phyloP scores from a whole-genome alignment of 495 filamentous ascomycete genomes.

The Neurospora sp. region DNA sequence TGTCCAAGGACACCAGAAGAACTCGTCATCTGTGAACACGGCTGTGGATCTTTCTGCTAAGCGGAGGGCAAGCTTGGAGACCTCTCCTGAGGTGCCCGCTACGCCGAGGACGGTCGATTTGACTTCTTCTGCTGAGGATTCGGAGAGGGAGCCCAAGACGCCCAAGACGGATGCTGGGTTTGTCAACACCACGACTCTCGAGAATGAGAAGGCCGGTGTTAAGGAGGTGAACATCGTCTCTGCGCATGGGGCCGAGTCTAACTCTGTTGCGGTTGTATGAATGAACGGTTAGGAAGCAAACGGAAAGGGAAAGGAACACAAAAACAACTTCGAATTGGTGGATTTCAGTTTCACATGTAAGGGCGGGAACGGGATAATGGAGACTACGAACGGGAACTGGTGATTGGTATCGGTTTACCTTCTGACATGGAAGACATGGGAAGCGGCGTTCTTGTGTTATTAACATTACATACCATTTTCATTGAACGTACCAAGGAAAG shows the following conservation, averaged over 20 bases:
- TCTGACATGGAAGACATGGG: background rate
- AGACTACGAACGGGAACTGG: background rate
- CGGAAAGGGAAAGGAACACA: background rate
- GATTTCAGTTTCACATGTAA: background rate
- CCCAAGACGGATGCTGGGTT: conserved; percentile 15
- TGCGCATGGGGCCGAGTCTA: background rate
- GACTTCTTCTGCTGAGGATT: conserved; percentile 20
- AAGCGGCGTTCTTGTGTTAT: background rate
- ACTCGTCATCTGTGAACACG: conserved; percentile 24
- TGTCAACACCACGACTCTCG: background rate
- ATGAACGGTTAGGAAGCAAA: background rate
- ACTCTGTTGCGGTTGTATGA: conserved; percentile 5
- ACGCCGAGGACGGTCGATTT: conserved; percentile 11
- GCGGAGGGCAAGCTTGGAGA: background rate
- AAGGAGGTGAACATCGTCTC: conserved; percentile 10
- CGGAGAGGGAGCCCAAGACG: conserved; percentile 21
- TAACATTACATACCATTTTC: background rate
- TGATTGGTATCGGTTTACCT: background rate
- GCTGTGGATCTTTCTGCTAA: conserved; percentile 7
- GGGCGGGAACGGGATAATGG: background rate
- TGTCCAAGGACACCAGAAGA: conserved; percentile 16
- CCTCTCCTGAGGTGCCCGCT: conserved; percentile 4
- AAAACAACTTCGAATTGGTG: background rate
- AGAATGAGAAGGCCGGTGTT: background rate
- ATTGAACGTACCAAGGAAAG: background rate